Percentiles rank a stretch among this genome's conserved stretches.
Evolutionary conservation across 306 rosid species (phyloP).

Genomic region (Fragaria iinumae): DNA sequence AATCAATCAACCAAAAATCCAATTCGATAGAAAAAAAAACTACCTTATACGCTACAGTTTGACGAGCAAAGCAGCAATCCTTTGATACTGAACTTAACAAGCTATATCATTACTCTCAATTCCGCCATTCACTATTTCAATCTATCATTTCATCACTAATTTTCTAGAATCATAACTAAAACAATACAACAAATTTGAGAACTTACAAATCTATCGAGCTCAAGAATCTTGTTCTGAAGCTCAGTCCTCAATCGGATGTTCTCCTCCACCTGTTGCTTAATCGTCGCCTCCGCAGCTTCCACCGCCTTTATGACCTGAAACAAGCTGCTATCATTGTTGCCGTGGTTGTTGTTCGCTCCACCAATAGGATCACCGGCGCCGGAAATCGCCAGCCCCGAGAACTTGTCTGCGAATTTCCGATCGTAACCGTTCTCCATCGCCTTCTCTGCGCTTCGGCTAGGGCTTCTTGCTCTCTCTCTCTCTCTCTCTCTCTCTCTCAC

Average conservation of each 20-base stretch:
- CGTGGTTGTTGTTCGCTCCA: slow-evolving; percentile 25
- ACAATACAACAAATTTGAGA: background rate
- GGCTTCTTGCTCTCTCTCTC: slow-evolving; percentile 5
- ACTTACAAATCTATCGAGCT: slow-evolving; percentile 68
- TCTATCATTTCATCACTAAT: background rate
- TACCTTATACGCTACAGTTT: background rate
- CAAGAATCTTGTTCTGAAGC: slow-evolving; percentile 56
- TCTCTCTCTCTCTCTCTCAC: background rate
- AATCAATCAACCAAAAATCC: background rate
- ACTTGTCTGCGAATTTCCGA: slow-evolving; percentile 64
- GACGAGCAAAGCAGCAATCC: background rate
- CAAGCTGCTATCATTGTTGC: slow-evolving; percentile 55
- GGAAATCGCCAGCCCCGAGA: slow-evolving; percentile 57
- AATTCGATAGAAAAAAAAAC: background rate
- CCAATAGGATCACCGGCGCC: slow-evolving; percentile 25
- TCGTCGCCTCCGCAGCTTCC: slow-evolving; percentile 88
- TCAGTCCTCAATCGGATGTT: slow-evolving; percentile 62
- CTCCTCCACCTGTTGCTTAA: slow-evolving; percentile 86
- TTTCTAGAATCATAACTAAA: background rate
- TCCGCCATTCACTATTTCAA: background rate
- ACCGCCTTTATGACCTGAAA: slow-evolving; percentile 93
- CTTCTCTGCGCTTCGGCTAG: slow-evolving; percentile 18
- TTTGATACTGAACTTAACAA: background rate
- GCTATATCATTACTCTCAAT: background rate
- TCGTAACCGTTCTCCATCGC: slow-evolving; percentile 88